Conservation (phyloP, 495 filamentous ascomycete genomes). For the Astrothelium subdiscretum region DNA sequence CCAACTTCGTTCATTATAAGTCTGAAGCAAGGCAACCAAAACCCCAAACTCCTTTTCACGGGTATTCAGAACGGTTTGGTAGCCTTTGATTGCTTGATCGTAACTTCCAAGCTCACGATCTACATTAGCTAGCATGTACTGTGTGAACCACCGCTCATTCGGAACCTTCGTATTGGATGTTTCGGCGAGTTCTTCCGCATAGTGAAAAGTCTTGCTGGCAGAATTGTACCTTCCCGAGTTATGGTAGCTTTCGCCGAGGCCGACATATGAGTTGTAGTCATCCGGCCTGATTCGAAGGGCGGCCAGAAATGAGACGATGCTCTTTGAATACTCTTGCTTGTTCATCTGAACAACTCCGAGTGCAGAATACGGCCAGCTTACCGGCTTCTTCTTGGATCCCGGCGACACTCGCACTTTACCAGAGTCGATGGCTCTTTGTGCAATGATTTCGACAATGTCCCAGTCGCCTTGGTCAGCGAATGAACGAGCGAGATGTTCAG, state of each 20-base stretch:
- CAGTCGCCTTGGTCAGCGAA: conserved; percentile 89
- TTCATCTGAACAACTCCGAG: conserved; percentile 94
- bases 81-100: conserved; percentile 66
- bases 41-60: conserved; percentile 74
- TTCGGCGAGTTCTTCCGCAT: conserved; percentile 61
- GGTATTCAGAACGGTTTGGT: conserved; percentile 53
- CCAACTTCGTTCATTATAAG: conserved; percentile 68
- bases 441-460: conserved; percentile 88
- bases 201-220: conserved; percentile 78
- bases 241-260: conserved; percentile 90
- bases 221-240: conserved; percentile 86
- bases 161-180: conserved; percentile 32
- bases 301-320: conserved; percentile 81
- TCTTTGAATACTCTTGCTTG: conserved; percentile 77
- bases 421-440: conserved; percentile 84
- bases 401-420: conserved; percentile 80
- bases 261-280: conserved; percentile 93
- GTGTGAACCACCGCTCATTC: conserved; percentile 76
- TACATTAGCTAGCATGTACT: conserved; percentile 95
- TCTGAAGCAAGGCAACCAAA: conserved; percentile 73
- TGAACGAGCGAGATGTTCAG: conserved; percentile 68
- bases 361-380: conserved; percentile 95
- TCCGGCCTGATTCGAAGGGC: conserved; percentile 72
- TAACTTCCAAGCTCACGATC: conserved; percentile 82
- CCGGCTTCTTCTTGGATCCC: conserved; percentile 77